Evolutionary conservation across 768 basidiomycete genomes (phyloP), one percentile per base, ranked within the genome.

Genomic region (Hortiboletus campestris): DNA sequence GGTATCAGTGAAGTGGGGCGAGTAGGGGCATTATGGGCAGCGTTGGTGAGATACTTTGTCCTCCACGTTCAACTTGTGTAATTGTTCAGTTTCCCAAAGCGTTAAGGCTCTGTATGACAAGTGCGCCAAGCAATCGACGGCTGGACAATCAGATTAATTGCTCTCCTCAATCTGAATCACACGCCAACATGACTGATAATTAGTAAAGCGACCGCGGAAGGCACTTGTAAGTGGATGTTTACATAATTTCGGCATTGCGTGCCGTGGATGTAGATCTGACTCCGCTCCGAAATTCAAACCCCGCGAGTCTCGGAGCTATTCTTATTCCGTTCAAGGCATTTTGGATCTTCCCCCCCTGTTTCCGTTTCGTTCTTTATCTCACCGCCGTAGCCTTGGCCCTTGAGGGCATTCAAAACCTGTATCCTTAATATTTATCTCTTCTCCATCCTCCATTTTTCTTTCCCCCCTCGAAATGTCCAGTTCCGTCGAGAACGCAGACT

Each of bases 401-500:
- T 19, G 32, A n/a, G 42, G 40, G 13, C 9, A 36, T 47, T 20
- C n/a, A 51, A 20, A 55, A 9, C 6, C 3, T 43, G 35, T 28
- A 32, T 40, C 50, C 19, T 39, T 19, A 2, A 31, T 38, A 49
- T 34, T 22, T 28, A 32, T 40, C 17, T 35, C 29, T n/a, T 46
- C 6, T 11, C n/a, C 48, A 16, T 35, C 13, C 40, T 22, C 8
- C 4, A 3, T 49, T 34, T 5, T 22, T 25, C 25, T 25, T 49
- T 12, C n/a, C 25, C 19, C 40, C 1, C n/a, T 57, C 22, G 6
- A 47, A 28, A 71, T 69, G 68, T 60, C 63, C 16, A 57, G 43
- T 46, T 28, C 62, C 10, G 77, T 78, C 74, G 83, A 81, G 41
- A 66, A 74, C 55, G 56, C 75, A 28, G 80, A 83, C 65, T 85